Conservation (phyloP, 1,284 basidiomycete species). For the Vanrija humicola region DNA sequence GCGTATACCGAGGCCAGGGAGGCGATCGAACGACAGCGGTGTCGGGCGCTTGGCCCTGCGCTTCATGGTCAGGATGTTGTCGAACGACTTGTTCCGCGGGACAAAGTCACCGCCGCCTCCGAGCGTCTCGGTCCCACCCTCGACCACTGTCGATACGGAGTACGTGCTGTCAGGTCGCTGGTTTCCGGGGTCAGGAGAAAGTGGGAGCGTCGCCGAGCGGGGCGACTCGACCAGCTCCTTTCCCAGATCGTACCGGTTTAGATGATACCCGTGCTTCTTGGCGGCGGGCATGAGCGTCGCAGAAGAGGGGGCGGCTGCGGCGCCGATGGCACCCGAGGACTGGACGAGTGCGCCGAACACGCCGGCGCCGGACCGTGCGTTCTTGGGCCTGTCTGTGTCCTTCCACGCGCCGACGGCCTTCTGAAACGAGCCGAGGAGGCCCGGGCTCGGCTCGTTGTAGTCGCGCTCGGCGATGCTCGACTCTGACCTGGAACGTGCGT, state of each 20-base stretch:
- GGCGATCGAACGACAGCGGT: slow-evolving; percentile 19
- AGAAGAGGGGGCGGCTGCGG: slow-evolving; percentile 58
- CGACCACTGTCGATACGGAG: slow-evolving; percentile 27
- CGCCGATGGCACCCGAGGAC: slow-evolving; percentile 62
- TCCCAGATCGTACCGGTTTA: slow-evolving; percentile 56
- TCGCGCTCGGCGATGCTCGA: slow-evolving; percentile 8
- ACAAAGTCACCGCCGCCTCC: not conserved
- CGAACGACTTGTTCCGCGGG: slow-evolving; percentile 25
- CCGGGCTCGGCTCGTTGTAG: not conserved
- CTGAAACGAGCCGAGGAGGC: slow-evolving; percentile 16
- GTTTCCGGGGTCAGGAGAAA: not conserved
- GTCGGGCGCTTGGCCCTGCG: slow-evolving; percentile 23
- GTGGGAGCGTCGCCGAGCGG: slow-evolving; percentile 31
- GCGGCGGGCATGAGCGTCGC: slow-evolving; percentile 62
- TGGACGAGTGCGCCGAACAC: slow-evolving; percentile 71
- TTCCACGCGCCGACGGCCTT: slow-evolving; percentile 21
- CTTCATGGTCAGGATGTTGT: slow-evolving; percentile 31
- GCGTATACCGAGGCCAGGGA: not conserved
- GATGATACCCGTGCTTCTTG: slow-evolving; percentile 63
- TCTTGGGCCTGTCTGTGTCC: slow-evolving; percentile 52
- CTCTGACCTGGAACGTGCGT: not conserved
- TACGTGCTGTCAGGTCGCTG: slow-evolving; percentile 40
- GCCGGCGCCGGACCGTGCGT: slow-evolving; percentile 59
- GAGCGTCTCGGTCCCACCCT: slow-evolving; percentile 8
- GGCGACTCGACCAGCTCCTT: slow-evolving; percentile 14